These are phyloP conservation scores for Trifolium pratense DNA, from an alignment of 306 rosid genomes.

Conservation along the genomic window DNA sequence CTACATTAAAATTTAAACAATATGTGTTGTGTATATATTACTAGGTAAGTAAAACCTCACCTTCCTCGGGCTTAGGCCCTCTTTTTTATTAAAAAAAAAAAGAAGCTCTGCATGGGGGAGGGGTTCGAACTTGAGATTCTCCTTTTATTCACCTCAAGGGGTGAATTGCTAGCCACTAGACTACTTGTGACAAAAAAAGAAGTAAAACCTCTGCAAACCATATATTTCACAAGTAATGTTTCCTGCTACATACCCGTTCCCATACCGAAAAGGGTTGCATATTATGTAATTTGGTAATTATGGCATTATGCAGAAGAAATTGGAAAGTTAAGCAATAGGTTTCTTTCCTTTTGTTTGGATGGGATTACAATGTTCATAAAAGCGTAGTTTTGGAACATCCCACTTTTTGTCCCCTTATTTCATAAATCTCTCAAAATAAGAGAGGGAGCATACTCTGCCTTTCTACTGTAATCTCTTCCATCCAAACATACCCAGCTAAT, in stretches of 20 bases:
- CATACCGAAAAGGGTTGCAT: neutral
- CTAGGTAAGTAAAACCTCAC: neutral
- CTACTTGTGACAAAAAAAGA: no score
- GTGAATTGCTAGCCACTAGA: no score
- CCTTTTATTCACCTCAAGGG: no score
- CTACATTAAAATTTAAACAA: neutral
- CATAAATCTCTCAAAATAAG: neutral
- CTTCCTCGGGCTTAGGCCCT: no score
- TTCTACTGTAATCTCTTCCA: slow-evolving; percentile 20
- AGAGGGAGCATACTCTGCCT: slow-evolving; percentile 9
- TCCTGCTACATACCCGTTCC: neutral
- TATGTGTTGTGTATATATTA: neutral
- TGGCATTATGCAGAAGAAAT: neutral
- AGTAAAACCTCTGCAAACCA: neutral
- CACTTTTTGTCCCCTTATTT: neutral
- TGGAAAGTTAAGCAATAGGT: neutral
- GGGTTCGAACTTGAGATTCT: no score
- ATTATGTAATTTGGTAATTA: neutral
- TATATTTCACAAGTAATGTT: neutral
- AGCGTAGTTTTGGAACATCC: slow-evolving; percentile 24
- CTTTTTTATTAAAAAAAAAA: no score
- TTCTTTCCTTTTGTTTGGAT: slow-evolving; percentile 26
- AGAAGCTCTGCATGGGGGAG: no score
- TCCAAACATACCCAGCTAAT: neutral
- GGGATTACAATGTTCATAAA: slow-evolving; percentile 6